Evolutionary conservation across 2,329 filamentous ascomycete species (phyloP), one percentile per base, ranked within the genome.

Genomic region (Alternaria brassicae): DNA sequence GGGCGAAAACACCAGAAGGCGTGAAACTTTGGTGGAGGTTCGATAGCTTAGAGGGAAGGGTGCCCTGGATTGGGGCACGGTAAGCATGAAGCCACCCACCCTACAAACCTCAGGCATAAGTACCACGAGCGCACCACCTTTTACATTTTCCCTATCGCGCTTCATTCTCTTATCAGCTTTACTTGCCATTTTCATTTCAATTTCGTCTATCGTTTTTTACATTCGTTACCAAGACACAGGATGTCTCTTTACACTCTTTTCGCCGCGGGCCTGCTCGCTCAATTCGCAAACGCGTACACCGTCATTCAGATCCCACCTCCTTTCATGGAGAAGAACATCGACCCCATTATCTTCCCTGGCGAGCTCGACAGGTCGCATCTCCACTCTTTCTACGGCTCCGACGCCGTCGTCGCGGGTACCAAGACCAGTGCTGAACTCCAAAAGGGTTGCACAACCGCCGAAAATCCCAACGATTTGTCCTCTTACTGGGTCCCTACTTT

Each of bases 401-500:
- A 82, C 58, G 76, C 74, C 42, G 72, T 82, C 15, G 80, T 78
- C 12, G 72, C 71, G 27, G 72, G 73, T 58, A 78, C 78, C 12
- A 78, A 72, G 8, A 78, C 74, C 1, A 78, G 73, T 25, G 71
- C 72, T 3, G 71, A 75, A 55, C 73, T 83, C 1, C 80, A 81
- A 39, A 63, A 69, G 3, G 81, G 81, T 8, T 83, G 81, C 73
- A 79, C 80, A 9, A 79, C 75, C 8, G 78, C 74, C 15, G 71
- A 81, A 60, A 83, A 83, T 70, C 78, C 80, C 19, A 83, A 83
- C 53, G 81, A 83, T 56, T 69, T 82, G 1, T 81, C 79, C 0
- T 71, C 77, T 4, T 83, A 83, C 74, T 83, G 79, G 81, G 73
- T 78, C 0, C 81, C 81, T 0, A 82, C 81, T 0, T 72, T 81